These are phyloP conservation scores for Acaromyces ingoldii DNA, from an alignment of 1,284 basidiomycete species.

Conservation along the genomic window DNA sequence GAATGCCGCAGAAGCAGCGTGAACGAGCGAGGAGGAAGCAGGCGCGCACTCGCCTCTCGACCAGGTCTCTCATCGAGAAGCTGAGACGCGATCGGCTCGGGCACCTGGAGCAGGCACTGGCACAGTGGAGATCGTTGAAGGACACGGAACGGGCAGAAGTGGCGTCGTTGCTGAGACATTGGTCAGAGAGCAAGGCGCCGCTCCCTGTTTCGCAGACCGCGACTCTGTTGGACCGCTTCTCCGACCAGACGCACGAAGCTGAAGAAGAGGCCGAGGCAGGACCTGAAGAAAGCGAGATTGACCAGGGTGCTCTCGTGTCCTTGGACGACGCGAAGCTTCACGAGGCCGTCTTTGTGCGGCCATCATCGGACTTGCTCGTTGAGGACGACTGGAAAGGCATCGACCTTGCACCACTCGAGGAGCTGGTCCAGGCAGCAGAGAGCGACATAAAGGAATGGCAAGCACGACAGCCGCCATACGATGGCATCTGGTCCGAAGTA, in stretches of 20 bases:
- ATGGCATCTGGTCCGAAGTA: background rate
- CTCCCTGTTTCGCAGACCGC: background rate
- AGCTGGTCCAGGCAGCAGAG: too few species aligned
- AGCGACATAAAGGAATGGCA: background rate
- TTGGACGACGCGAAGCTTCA: too few species aligned
- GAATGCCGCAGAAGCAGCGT: constrained; percentile 27
- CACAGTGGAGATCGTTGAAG: background rate
- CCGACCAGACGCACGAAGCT: too few species aligned
- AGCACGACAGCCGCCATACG: background rate
- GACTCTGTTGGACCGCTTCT: too few species aligned
- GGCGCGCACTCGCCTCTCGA: background rate
- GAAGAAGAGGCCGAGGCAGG: too few species aligned
- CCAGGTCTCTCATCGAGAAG: constrained; percentile 2
- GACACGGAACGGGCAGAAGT: background rate
- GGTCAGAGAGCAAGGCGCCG: background rate
- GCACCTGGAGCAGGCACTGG: background rate
- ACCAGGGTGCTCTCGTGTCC: too few species aligned
- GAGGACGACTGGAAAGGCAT: too few species aligned
- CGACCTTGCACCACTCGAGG: too few species aligned
- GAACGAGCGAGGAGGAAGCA: constrained; percentile 21
- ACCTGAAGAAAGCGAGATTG: too few species aligned
- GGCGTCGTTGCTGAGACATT: background rate
- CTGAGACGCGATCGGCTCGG: constrained; percentile 1
- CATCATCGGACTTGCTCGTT: too few species aligned
- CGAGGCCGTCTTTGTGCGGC: too few species aligned